Percentiles rank a stretch among this genome's conserved stretches.
These are phyloP conservation scores for Cryptococcus maquisensis DNA, from an alignment of 1,284 basidiomycete species.

Conservation along the genomic window DNA sequence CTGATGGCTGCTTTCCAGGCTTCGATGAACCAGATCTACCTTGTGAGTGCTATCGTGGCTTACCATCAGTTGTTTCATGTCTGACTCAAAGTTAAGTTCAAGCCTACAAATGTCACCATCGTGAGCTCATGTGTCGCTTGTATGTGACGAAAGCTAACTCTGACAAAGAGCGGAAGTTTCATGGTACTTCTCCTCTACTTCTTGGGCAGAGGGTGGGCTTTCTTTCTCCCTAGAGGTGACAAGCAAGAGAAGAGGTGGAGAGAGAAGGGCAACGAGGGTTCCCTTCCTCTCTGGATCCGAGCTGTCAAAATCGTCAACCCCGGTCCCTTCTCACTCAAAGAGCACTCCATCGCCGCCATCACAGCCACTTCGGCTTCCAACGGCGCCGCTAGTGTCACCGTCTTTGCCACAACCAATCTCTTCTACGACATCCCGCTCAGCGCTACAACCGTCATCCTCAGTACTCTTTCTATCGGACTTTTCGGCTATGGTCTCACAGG, in stretches of 20 bases:
- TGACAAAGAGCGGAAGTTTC: too few species aligned
- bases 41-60: conserved; percentile 33
- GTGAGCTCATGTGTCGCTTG: too few species aligned
- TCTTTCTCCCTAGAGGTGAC: conserved; percentile 38
- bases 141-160: too few species aligned
- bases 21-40: conserved; percentile 35
- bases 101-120: too few species aligned
- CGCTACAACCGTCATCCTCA: conserved; percentile 59
- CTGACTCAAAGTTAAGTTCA: too few species aligned
- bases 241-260: conserved; percentile 51
- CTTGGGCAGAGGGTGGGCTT: conserved; percentile 56
- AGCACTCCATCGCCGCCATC: conserved; percentile 59
- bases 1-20: conserved; percentile 58
- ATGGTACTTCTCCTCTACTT: conserved; percentile 52
- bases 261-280: conserved; percentile 43
- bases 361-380: conserved; percentile 58
- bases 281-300: conserved; percentile 5
- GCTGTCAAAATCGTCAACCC: conserved; percentile 55
- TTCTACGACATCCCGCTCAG: conserved; percentile 59
- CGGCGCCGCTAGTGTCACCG: conserved; percentile 56
- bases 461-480: conserved; percentile 62
- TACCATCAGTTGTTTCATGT: too few species aligned
- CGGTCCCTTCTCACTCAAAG: conserved; percentile 58
- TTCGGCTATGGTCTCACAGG: conserved; percentile 60
- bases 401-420: conserved; percentile 58